phyloP scores from a whole-genome alignment of 83 land plant species.

The Picea abies region DNA sequence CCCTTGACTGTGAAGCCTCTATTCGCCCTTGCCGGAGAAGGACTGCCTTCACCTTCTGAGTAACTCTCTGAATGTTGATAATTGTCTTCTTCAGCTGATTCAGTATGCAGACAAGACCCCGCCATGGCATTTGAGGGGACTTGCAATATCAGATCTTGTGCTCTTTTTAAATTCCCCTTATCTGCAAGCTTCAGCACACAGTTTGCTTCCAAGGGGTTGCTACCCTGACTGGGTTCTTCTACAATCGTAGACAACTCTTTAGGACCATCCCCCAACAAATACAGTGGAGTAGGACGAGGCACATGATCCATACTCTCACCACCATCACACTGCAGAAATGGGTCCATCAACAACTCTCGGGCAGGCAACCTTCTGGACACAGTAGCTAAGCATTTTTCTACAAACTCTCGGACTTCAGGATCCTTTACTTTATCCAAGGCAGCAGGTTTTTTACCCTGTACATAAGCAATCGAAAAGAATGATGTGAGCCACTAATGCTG shows the following conservation, averaged over 20 bases:
- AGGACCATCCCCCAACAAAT: background rate
- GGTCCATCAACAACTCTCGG: slow-evolving; percentile 71
- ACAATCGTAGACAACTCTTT: background rate
- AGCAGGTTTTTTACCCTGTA: slow-evolving; percentile 81
- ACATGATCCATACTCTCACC: slow-evolving; percentile 18
- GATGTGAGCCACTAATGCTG: background rate
- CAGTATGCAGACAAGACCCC: background rate
- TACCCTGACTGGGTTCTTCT: background rate
- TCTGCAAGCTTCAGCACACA: background rate
- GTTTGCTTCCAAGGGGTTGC: background rate
- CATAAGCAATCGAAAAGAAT: slow-evolving; percentile 12
- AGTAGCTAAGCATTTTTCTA: slow-evolving; percentile 80
- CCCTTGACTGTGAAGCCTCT: slow-evolving; percentile 74
- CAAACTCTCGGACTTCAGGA: slow-evolving; percentile 60
- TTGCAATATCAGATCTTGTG: slow-evolving; percentile 1
- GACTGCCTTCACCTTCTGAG: background rate
- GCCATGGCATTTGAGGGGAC: background rate
- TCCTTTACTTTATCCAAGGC: slow-evolving; percentile 77
- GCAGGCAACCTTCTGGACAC: slow-evolving; percentile 76
- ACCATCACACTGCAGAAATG: slow-evolving; percentile 69
- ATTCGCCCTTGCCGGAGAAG: background rate
- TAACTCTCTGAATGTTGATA: slow-evolving; percentile 1
- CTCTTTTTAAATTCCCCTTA: slow-evolving; percentile 3
- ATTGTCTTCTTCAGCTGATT: background rate
- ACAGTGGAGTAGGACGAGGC: background rate